Conservation (phyloP, 202 grass and related monocot genomes). For the Zoysia matrella region DNA sequence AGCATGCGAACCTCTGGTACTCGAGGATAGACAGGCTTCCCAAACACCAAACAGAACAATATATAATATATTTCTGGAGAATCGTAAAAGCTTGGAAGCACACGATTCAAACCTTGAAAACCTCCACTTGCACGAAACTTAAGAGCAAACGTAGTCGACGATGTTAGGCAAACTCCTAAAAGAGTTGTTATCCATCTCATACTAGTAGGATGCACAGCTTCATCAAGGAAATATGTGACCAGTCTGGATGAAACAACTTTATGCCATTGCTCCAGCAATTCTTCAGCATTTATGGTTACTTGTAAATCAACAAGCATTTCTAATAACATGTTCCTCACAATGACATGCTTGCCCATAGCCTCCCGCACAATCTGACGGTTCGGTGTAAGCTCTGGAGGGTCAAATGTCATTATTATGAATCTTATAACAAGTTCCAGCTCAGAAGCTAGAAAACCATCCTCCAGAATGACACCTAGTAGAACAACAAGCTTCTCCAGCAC, state of each 20-base stretch:
- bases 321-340: slow-evolving; percentile 97
- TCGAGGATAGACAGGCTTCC: slow-evolving; percentile 91
- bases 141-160: slow-evolving; percentile 82
- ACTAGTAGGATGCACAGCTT: slow-evolving; percentile 96
- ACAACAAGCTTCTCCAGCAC: slow-evolving; percentile 99
- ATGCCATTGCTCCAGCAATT: slow-evolving; percentile 98
- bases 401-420: slow-evolving; percentile 99
- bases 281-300: slow-evolving; percentile 85
- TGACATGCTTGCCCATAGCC: slow-evolving; percentile 96
- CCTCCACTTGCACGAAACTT: slow-evolving; percentile 83
- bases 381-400: slow-evolving; percentile 77
- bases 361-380: slow-evolving; percentile 77
- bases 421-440: slow-evolving; percentile 97
- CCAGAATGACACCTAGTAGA: slow-evolving; percentile 97
- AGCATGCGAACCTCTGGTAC: slow-evolving; percentile 99
- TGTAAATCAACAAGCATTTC: slow-evolving; percentile 99
- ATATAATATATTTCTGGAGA: slow-evolving; percentile 99
- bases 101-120: slow-evolving; percentile 84
- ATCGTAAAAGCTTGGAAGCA: slow-evolving; percentile 94
- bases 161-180: slow-evolving; percentile 91
- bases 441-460: slow-evolving; percentile 96
- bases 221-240: slow-evolving; percentile 95
- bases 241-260: slow-evolving; percentile 98
- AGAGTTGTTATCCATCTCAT: slow-evolving; percentile 99
- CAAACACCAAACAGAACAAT: slow-evolving; percentile 96